Evolutionary conservation across 192 early-diverging fungal genomes (phyloP).

Genomic region (Mortierella hygrophila): DNA sequence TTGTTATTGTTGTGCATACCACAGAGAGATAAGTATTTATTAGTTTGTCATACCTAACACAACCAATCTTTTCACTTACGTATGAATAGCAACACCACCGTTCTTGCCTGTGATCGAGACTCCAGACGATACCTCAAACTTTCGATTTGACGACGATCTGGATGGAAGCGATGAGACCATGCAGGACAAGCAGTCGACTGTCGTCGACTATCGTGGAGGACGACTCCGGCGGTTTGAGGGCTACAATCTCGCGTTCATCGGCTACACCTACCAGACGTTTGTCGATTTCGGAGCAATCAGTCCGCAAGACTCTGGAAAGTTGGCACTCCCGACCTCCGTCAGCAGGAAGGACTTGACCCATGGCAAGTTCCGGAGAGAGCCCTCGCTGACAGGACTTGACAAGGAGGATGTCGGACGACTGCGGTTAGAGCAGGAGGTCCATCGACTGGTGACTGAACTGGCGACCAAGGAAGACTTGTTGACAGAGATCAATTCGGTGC

Average conservation of each 20-base stretch:
- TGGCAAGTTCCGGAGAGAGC: conserved; percentile 32
- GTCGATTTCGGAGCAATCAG: conserved; percentile 25
- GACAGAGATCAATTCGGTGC: conserved; percentile 33
- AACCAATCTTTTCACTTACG: no score
- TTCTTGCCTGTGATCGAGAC: conserved; percentile 90
- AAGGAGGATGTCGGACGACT: conserved; percentile 50
- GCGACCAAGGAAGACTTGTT: conserved; percentile 35
- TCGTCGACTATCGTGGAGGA: conserved; percentile 60
- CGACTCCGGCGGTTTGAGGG: conserved; percentile 74
- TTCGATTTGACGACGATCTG: conserved; percentile 84
- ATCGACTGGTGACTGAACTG: conserved; percentile 31
- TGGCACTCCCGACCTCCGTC: background rate
- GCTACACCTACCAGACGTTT: conserved; percentile 79
- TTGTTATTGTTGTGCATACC: no score
- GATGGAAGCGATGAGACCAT: conserved; percentile 62
- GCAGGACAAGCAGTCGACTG: conserved; percentile 56
- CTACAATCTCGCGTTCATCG: conserved; percentile 88
- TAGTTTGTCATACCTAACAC: no score
- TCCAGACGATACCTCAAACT: conserved; percentile 91
- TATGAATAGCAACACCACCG: conserved; percentile 69
- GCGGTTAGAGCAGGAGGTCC: conserved; percentile 50
- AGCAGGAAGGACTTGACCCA: conserved; percentile 4
- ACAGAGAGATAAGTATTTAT: no score
- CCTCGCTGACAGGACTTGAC: conserved; percentile 37
- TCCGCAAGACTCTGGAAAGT: background rate